Base-by-base conservation (phyloP, 2,329 filamentous ascomycete genomes). In the Diaporthe sp. region DNA sequence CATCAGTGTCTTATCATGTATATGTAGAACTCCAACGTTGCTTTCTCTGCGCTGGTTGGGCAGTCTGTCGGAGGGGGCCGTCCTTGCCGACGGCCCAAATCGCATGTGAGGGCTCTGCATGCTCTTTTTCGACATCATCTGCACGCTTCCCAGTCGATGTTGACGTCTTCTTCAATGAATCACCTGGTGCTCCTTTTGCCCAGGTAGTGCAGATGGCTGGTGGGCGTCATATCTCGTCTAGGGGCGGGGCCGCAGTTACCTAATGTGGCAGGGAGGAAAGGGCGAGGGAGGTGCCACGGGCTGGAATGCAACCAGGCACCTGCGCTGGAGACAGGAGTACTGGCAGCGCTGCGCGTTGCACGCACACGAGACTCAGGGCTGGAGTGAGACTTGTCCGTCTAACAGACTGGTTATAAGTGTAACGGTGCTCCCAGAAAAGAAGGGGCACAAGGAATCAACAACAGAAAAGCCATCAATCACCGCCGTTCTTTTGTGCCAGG, bases 271-370 rank as follows among this genome's bases (percentile, higher is more conserved):
- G 55, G 5, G n/a, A 69, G 53, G 12, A 10, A 68, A 72, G 65
- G 68, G 59, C 58, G 62, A 65, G 55, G 31, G 15, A 75, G 62
- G 75, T 76, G 69, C 61, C 62, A 76, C 73, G 69, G 73, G 46
- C 46, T 76, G 75, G 75, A 76, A 76, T 76, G 75, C 71, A 72
- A 57, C 53, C 34, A 37, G 12, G 55, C 51, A 51, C 70, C 39
- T 55, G 37, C 58, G n/a, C 44, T 28, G 19, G 34, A 17, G 46
- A 62, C 57, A 12, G 53, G 70, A 62, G 8, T 9, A 34, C 7
- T 34, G 7, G 34, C 65, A 39, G 46, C 28, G 39, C 31, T 19
- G 25, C 22, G 57, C n/a, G 57, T 57, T 67, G 61, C 58, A 53
- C 62, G 10, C 51, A n/a, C 34, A 42, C 17, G n/a, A 49, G 53